These are phyloP conservation scores for Pythium insidiosum DNA, from an alignment of 352 stramenopile genomes.

Conservation along the genomic window DNA sequence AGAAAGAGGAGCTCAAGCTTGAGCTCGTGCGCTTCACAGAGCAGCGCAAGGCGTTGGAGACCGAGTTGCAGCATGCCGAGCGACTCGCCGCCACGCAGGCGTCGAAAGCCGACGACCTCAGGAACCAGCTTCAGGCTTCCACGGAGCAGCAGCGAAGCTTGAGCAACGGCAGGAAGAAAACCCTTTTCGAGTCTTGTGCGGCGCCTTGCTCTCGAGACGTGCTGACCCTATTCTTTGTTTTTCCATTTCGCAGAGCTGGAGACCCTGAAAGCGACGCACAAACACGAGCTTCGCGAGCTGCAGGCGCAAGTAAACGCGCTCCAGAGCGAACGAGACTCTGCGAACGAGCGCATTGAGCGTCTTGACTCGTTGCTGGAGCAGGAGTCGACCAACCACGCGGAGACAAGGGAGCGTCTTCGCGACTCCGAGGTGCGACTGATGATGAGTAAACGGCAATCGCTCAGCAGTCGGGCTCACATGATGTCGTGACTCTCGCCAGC, in stretches of 20 bases:
- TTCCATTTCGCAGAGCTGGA: slow-evolving; percentile 43
- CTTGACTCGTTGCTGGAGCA: slow-evolving; percentile 30
- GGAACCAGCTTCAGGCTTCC: slow-evolving; percentile 35
- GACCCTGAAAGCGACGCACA: slow-evolving; percentile 19
- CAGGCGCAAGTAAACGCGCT: slow-evolving; percentile 20
- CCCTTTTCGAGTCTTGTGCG: too few relatives aligned
- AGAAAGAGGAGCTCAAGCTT: slow-evolving; percentile 50
- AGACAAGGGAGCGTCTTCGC: slow-evolving; percentile 33
- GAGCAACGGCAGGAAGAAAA: too few relatives aligned
- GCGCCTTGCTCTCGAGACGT: too few relatives aligned
- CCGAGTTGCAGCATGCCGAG: slow-evolving; percentile 43
- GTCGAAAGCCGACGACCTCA: slow-evolving; percentile 38
- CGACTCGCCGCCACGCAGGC: slow-evolving; percentile 41
- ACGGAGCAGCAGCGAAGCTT: slow-evolving; percentile 30
- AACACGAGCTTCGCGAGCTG: slow-evolving; percentile 23
- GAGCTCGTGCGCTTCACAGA: slow-evolving; percentile 47
- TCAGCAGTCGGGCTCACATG: too few relatives aligned
- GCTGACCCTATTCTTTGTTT: too few relatives aligned
- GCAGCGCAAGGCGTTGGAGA: slow-evolving; percentile 26
- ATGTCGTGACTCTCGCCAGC: slow-evolving; percentile 17
- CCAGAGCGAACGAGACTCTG: slow-evolving; percentile 18
- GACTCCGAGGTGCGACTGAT: slow-evolving; percentile 39
- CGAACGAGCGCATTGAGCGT: slow-evolving; percentile 23
- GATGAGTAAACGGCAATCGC: too few relatives aligned
- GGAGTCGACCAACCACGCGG: slow-evolving; percentile 31